phyloP scores from a whole-genome alignment of 805 yeast genomes.

The Nakazawaea populi region DNA sequence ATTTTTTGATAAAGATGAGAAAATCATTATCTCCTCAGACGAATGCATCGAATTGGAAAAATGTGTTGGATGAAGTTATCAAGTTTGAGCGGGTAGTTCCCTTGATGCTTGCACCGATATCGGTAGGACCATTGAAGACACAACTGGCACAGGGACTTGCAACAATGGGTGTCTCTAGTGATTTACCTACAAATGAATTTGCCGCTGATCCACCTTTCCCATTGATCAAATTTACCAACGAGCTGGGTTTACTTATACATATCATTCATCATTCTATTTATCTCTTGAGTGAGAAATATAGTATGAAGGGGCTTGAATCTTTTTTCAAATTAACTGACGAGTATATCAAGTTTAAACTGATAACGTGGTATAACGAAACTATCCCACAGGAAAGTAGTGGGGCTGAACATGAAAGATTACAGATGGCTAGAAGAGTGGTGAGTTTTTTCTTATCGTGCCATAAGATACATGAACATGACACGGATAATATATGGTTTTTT shows the following conservation, averaged over 20 bases:
- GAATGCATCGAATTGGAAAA: neutral
- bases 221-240: slow-evolving; percentile 10
- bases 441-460: slow-evolving; percentile 9
- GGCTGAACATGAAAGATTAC: slow-evolving; percentile 1
- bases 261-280: slow-evolving; percentile 13
- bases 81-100: slow-evolving; percentile 11
- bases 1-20: neutral
- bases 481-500: slow-evolving; percentile 7
- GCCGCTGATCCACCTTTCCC: slow-evolving; percentile 12
- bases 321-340: slow-evolving; percentile 1
- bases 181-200: neutral
- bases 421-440: slow-evolving; percentile 12
- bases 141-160: slow-evolving; percentile 8
- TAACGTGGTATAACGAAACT: slow-evolving; percentile 11
- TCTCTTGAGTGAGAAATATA: slow-evolving; percentile 9
- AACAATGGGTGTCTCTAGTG: neutral
- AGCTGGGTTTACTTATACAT: slow-evolving; percentile 10
- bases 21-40: neutral
- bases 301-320: neutral
- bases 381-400: slow-evolving; percentile 1
- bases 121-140: slow-evolving; percentile 9
- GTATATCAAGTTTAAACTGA: slow-evolving; percentile 3
- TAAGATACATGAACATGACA: neutral
- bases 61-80: neutral
- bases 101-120: slow-evolving; percentile 8